Conservation (phyloP, 2,329 filamentous ascomycete genomes). For the Xylaria sp. region DNA sequence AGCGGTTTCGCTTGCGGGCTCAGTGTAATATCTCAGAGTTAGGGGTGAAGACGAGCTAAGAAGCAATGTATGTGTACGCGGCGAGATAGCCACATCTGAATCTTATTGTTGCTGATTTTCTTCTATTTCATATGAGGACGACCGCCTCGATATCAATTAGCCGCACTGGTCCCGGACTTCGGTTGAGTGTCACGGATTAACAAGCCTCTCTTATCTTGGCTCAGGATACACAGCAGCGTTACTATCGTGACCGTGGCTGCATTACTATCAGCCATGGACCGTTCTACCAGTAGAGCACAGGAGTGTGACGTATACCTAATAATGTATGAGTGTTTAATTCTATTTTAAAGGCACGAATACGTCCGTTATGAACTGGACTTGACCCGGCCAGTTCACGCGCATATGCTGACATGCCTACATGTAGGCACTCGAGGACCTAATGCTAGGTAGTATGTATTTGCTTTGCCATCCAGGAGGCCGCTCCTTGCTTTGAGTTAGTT, state of each 20-base stretch:
- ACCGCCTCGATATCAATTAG: constrained; percentile 2
- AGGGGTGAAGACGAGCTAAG: not conserved
- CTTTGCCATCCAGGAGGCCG: no score
- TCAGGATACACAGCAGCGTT: constrained; percentile 8
- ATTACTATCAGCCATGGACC: constrained; percentile 29
- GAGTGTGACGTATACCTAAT: not conserved
- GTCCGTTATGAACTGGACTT: no score
- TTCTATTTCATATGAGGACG: constrained; percentile 6
- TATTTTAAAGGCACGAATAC: not conserved
- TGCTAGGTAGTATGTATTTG: no score
- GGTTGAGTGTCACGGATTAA: not conserved
- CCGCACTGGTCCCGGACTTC: constrained; percentile 6
- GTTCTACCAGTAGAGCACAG: constrained; percentile 35
- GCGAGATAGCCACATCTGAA: constrained; percentile 5
- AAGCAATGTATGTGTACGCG: constrained; percentile 9
- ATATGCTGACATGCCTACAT: no score
- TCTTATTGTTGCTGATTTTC: not conserved
- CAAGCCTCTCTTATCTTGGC: not conserved
- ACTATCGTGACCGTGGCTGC: constrained; percentile 22
- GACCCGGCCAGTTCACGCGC: no score
- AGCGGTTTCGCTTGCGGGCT: not conserved
- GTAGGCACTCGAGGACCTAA: no score
- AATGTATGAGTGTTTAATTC: no score
- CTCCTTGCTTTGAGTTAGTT: no score
- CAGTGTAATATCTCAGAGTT: constrained; percentile 11